These are phyloP conservation scores for Rosa multiflora DNA, from an alignment of 306 rosid species.

Conservation along the genomic window DNA sequence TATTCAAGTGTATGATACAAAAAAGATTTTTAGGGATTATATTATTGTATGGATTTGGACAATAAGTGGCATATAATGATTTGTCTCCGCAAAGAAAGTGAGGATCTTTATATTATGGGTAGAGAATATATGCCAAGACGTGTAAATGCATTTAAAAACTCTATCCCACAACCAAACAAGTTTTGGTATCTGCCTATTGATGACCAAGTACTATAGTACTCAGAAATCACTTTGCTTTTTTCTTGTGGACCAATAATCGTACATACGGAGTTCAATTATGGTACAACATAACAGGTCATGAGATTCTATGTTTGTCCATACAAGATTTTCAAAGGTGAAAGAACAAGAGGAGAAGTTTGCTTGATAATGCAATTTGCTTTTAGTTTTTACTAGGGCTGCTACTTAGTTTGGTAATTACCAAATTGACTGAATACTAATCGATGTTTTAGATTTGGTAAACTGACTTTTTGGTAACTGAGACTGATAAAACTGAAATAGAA, in stretches of 20 bases:
- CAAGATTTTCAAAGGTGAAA: neutral
- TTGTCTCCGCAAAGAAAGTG: constrained; percentile 8
- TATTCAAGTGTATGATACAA: neutral
- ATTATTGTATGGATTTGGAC: constrained; percentile 4
- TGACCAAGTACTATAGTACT: constrained; percentile 2
- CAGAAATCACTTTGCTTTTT: neutral
- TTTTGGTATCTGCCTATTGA: neutral
- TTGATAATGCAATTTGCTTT: constrained; percentile 4
- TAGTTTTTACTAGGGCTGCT: no score
- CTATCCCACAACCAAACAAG: constrained; percentile 2
- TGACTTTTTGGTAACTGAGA: no score
- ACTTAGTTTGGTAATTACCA: no score
- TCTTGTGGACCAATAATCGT: neutral
- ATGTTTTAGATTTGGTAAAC: no score
- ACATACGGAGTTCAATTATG: constrained; percentile 8
- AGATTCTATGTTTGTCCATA: constrained; percentile 3
- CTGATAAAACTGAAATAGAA: no score
- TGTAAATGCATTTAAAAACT: neutral
- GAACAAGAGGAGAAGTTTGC: neutral
- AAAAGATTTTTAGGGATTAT: neutral
- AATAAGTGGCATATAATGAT: constrained; percentile 15
- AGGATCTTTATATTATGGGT: neutral
- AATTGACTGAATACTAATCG: no score
- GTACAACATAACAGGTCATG: constrained; percentile 6
- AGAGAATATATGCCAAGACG: constrained; percentile 11